Base-by-base conservation (phyloP, 257 asterid genomes). In the Petunia secreta region DNA sequence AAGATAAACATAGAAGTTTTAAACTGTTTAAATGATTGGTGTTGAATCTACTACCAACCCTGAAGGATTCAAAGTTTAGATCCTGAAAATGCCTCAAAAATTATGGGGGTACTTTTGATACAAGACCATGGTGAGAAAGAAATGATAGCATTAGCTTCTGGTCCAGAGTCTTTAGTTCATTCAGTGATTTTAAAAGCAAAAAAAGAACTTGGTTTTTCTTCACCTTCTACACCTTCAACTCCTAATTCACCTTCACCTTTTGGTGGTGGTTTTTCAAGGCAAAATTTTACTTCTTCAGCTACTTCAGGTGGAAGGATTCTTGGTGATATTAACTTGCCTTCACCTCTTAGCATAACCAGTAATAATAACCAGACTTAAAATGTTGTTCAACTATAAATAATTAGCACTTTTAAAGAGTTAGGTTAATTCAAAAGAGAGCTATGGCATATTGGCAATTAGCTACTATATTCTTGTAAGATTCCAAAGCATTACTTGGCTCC, bases 111-210 rank as follows among this genome's bases (percentile, higher is more conserved):
- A 40, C 86, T 92, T 7, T 84, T 92, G 48, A 90, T 92, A n/a
- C 97, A 92, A 81, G 97, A 92, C 81, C 91, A 89, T 43, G 97
- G 95, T 7, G 97, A 92, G 88, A 90, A 92, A 36, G 95, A 92
- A 82, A 89, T 92, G 94, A 92, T 92, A 76, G 88, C 95, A 41
- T 83, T 90, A 50, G 97, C 97, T 81, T 89, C 88, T 48, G 97
- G 92, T 15, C 89, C 97, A 13, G 97, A 92, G 75, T 73, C 91
- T 55, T 53, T 87, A 3, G 75, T 91, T 25, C 93, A 90, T 60
- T 89, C 94, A 0, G 91, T 90, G 36, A 87, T 91, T 80, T 84
- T 87, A 69, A 87, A 85, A 74, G 85, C 93, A 43, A 90, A 80
- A 74, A 86, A 87, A 38, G 97, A 91, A 75, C 91, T 91, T 5